Conservation (phyloP, 2,329 filamentous ascomycete species). For the Chaetoscypha palmicola region DNA sequence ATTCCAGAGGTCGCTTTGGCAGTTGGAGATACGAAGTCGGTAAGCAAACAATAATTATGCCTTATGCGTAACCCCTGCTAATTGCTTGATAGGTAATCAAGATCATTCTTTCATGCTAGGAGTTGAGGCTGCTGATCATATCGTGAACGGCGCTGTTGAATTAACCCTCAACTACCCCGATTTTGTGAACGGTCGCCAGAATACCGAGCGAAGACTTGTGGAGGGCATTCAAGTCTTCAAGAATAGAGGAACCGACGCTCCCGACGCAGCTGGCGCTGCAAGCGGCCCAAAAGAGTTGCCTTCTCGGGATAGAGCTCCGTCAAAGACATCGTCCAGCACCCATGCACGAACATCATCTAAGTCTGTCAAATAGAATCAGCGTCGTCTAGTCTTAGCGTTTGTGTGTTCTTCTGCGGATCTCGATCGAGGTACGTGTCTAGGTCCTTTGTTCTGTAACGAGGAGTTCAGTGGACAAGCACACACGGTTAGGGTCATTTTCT, state of each 20-base stretch:
- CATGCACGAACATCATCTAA: slow-evolving; percentile 33
- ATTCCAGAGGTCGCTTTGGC: slow-evolving; percentile 92
- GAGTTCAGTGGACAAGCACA: no score
- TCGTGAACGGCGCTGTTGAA: slow-evolving; percentile 66
- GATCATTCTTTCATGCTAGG: slow-evolving; percentile 74
- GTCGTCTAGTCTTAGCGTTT: no score
- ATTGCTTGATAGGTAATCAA: slow-evolving; percentile 15
- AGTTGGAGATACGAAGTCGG: slow-evolving; percentile 95
- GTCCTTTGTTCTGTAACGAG: no score
- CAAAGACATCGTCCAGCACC: slow-evolving; percentile 30
- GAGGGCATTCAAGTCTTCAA: slow-evolving; percentile 31
- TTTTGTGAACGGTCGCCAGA: slow-evolving; percentile 55
- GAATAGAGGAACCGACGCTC: slow-evolving; percentile 24
- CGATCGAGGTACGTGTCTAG: no score
- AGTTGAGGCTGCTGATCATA: slow-evolving; percentile 67
- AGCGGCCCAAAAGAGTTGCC: slow-evolving; percentile 20
- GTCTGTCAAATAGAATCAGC: slow-evolving; percentile 33
- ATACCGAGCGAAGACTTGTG: slow-evolving; percentile 33
- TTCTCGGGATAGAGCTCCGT: slow-evolving; percentile 28
- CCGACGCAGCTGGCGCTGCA: slow-evolving; percentile 24
- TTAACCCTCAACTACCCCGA: slow-evolving; percentile 73
- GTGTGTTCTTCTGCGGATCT: no score
- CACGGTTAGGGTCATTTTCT: no score
- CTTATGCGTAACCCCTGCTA: slow-evolving; percentile 12
- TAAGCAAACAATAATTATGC: slow-evolving; percentile 35